These are phyloP conservation scores for Syncephalastrum monosporum DNA, from an alignment of 371 early-diverging fungal species.

Conservation along the genomic window DNA sequence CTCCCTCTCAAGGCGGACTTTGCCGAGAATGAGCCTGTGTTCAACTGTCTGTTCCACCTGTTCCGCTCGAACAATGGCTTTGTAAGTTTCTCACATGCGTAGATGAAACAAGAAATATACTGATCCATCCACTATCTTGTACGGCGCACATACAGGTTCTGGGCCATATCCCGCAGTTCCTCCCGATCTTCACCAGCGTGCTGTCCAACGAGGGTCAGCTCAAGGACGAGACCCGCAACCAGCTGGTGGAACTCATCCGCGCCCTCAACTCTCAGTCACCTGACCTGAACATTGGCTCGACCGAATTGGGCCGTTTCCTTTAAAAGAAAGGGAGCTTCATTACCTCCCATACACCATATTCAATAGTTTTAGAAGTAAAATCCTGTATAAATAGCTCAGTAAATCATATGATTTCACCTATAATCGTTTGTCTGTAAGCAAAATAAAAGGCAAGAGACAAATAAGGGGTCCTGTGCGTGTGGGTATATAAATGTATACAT, in stretches of 20 bases:
- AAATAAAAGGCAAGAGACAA: conserved; percentile 5
- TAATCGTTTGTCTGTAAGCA: neutral
- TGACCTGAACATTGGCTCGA: conserved; percentile 32
- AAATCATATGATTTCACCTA: too few relatives aligned
- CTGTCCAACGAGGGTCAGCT: conserved; percentile 55
- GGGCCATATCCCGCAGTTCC: conserved; percentile 37
- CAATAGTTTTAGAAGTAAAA: too few relatives aligned
- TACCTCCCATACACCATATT: too few relatives aligned
- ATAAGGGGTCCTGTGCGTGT: neutral
- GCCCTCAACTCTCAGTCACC: conserved; percentile 47
- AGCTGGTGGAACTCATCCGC: conserved; percentile 59
- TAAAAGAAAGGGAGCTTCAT: conserved; percentile 15
- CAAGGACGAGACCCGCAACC: conserved; percentile 44
- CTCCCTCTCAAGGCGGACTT: conserved; percentile 80
- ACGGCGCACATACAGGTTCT: conserved; percentile 19
- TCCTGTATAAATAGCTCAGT: too few relatives aligned
- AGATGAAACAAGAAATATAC: neutral
- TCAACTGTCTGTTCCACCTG: conserved; percentile 62
- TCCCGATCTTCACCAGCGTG: conserved; percentile 48
- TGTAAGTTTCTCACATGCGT: conserved; percentile 15
- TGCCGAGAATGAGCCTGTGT: conserved; percentile 79
- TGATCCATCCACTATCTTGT: neutral
- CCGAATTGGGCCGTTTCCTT: conserved; percentile 37
- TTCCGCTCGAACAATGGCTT: conserved; percentile 55
- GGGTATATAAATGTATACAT: too few relatives aligned